phyloP scores from a whole-genome alignment of 179 eudicot species.

The Heliamphora pulchella region DNA sequence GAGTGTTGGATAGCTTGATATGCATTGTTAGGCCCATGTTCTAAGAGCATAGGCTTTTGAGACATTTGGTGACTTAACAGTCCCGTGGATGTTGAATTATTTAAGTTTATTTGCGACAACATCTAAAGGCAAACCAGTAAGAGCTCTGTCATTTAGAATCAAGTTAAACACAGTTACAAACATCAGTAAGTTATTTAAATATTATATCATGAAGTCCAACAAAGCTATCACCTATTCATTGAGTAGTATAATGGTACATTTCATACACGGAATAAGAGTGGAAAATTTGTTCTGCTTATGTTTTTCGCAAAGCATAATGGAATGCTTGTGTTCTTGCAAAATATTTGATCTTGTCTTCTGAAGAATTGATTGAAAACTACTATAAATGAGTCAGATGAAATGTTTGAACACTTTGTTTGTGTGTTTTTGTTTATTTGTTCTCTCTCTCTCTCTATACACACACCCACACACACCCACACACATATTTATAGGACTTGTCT shows the following conservation, averaged over 20 bases:
- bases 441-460: not conserved
- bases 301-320: not conserved
- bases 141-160: not conserved
- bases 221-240: not conserved
- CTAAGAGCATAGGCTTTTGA: too few species aligned
- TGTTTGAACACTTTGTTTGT: too few species aligned
- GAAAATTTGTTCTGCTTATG: not conserved
- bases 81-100: not conserved
- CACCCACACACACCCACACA: too few species aligned
- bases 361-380: too few species aligned
- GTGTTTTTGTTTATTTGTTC: not conserved
- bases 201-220: not conserved
- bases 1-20: too few species aligned
- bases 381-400: too few species aligned
- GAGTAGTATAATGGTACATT: not conserved
- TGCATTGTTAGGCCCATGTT: too few species aligned
- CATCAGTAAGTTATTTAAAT: not conserved
- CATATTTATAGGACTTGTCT: not conserved
- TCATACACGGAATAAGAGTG: not conserved
- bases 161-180: not conserved
- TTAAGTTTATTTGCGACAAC: not conserved
- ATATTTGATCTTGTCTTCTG: too few species aligned
- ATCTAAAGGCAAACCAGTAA: not conserved
- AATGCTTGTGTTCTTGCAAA: not conserved
- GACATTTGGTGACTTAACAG: too few species aligned